Evolutionary conservation across 164 flowering plant species (phyloP), one percentile per base, ranked within the genome.

Genomic region (Akebia trifoliata): DNA sequence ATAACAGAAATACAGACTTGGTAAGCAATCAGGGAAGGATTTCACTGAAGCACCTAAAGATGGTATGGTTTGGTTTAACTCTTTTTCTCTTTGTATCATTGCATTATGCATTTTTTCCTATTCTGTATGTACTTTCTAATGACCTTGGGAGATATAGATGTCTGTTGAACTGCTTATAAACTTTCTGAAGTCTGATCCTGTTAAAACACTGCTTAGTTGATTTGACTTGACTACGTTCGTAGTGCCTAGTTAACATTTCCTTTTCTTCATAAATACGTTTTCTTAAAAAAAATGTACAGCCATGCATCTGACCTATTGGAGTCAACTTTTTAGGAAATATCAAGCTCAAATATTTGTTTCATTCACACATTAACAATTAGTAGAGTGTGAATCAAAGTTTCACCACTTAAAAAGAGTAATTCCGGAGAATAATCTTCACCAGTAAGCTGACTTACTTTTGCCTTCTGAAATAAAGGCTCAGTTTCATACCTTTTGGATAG

Each of bases 11-110:
- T 82, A 79, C 69, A 69, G 87, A 57, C 60, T 82, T 35, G 84
- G 87, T 34, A 77, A 72, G 73, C 87, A 79, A 48, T 66, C 81
- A 31, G 82, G n/a, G n/a, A n/a, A n/a, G n/a, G n/a, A n/a, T n/a
- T n/a, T n/a, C n/a, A n/a, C n/a, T n/a, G n/a, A n/a, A 76, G 60
- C 79, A 70, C 46, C 74, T 29, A 71, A 71, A 63, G 83, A 81
- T 78, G 83, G 87, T 79, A 62, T 32, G 73, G 59, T 37, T 62
- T 34, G 43, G 34, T 40, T 9, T 42, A 28, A 35, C 24, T 44
- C 14, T 35, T 31, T 45, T 50, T 31, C 37, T 8, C 8, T 4
- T 10, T 45, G 24, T 45, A n/a, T n/a, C n/a, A n/a, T n/a, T n/a
- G 28, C 28, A 45, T 45, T 3, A 3, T 45, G 21, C 24, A 14